Evolutionary conservation across 106 monocot genomes (phyloP).

Genomic region (Dendrobium catenatum): DNA sequence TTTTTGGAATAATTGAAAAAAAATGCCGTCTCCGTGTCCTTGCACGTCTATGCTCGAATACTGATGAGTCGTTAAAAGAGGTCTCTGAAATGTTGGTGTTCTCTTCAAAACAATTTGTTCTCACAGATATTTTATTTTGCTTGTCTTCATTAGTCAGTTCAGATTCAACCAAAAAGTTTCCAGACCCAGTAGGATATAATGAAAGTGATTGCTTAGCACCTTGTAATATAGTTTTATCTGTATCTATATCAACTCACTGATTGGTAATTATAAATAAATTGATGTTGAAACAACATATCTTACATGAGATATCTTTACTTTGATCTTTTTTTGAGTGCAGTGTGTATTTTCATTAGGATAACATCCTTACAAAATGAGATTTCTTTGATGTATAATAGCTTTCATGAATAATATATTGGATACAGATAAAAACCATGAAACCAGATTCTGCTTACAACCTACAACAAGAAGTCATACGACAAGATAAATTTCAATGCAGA

Average conservation of each 20-base stretch:
- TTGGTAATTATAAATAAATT: no score
- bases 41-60: no score
- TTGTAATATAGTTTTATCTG: not conserved
- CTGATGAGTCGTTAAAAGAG: not conserved
- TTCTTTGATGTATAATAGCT: no score
- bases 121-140: not conserved
- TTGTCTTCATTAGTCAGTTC: not conserved
- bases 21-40: no score
- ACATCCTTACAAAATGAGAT: not conserved
- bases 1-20: not conserved
- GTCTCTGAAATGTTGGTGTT: not conserved
- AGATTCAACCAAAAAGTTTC: constrained; percentile 5
- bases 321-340: no score
- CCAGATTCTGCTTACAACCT: no score
- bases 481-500: not conserved
- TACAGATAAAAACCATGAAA: no score
- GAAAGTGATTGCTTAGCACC: constrained; percentile 7
- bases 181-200: constrained; percentile 1
- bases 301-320: no score
- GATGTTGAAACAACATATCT: no score
- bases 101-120: constrained; percentile 9
- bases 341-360: not conserved
- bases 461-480: not conserved
- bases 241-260: not conserved
- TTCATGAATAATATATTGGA: no score